Percentiles rank a stretch among this genome's conserved stretches.
Evolutionary conservation across 2,329 filamentous ascomycete genomes (phyloP).

Genomic region (Pseudogymnoascus sp.): DNA sequence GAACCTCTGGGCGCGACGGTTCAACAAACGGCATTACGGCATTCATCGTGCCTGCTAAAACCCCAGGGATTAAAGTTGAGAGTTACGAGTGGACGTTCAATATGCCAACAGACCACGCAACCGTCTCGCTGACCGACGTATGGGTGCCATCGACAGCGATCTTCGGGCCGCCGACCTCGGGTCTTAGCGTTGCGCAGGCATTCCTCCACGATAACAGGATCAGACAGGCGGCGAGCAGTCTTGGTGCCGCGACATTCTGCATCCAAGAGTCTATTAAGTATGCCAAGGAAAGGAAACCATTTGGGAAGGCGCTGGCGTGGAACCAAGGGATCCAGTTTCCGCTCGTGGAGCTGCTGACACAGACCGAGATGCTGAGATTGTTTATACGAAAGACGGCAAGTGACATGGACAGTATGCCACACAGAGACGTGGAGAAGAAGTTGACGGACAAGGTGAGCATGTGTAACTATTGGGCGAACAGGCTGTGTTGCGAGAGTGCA

Average conservation of each 20-base stretch:
- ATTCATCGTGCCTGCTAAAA: conserved; percentile 47
- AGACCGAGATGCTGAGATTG: conserved; percentile 52
- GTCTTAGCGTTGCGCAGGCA: conserved; percentile 53
- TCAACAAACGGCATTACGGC: conserved; percentile 50
- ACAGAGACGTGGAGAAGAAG: conserved; percentile 41
- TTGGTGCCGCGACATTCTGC: conserved; percentile 52
- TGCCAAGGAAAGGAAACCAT: conserved; percentile 45
- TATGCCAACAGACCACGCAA: conserved; percentile 59
- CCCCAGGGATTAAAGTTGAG: conserved; percentile 43
- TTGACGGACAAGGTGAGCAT: conserved; percentile 55
- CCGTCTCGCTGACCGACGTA: conserved; percentile 48
- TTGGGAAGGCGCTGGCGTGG: conserved; percentile 46
- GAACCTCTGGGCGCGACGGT: conserved; percentile 46
- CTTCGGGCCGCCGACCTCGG: conserved; percentile 43
- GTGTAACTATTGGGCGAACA: conserved; percentile 59
- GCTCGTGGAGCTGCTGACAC: conserved; percentile 52
- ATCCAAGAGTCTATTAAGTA: conserved; percentile 49
- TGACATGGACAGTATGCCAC: conserved; percentile 50
- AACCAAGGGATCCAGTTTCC: conserved; percentile 59
- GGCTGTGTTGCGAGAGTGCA: conserved; percentile 50
- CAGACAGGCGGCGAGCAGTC: conserved; percentile 53
- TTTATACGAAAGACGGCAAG: conserved; percentile 53
- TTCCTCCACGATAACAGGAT: conserved; percentile 60
- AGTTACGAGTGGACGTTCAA: conserved; percentile 59
- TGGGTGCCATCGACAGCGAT: conserved; percentile 45